phyloP scores from a whole-genome alignment of 345 rosid species.

The Salix suchowensis region DNA sequence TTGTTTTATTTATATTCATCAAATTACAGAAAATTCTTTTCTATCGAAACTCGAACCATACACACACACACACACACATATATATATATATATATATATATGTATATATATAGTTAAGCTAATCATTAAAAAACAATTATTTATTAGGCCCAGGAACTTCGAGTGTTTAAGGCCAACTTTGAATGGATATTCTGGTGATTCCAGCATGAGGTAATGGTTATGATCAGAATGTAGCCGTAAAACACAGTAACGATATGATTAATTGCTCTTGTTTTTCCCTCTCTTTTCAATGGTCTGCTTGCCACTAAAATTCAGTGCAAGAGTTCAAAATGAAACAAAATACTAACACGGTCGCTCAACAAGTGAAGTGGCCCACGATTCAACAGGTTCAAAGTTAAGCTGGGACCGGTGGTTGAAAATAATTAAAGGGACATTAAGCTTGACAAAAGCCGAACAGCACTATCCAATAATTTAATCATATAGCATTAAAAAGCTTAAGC shows the following conservation, averaged over 20 bases:
- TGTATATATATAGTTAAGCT: not conserved
- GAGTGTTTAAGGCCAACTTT: not conserved
- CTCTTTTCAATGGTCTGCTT: not conserved
- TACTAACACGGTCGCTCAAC: not conserved
- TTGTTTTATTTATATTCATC: not conserved
- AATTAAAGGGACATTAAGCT: conserved; percentile 2
- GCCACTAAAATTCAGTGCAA: not conserved
- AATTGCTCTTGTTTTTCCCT: not conserved
- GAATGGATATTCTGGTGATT: not conserved
- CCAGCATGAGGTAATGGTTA: not conserved
- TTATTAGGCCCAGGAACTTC: no score
- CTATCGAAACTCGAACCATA: no score
- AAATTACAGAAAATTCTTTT: no score
- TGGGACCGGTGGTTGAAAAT: not conserved
- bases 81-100: no score
- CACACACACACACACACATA: no score
- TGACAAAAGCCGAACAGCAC: not conserved
- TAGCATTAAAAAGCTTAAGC: not conserved
- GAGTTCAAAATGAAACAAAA: not conserved
- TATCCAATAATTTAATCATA: not conserved
- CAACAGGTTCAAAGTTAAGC: not conserved
- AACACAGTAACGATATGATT: not conserved
- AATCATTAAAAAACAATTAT: no score
- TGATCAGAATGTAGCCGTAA: not conserved
- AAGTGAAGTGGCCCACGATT: not conserved